Base-by-base conservation (phyloP, 805 yeast species). In the Metschnikowia borealis region DNA sequence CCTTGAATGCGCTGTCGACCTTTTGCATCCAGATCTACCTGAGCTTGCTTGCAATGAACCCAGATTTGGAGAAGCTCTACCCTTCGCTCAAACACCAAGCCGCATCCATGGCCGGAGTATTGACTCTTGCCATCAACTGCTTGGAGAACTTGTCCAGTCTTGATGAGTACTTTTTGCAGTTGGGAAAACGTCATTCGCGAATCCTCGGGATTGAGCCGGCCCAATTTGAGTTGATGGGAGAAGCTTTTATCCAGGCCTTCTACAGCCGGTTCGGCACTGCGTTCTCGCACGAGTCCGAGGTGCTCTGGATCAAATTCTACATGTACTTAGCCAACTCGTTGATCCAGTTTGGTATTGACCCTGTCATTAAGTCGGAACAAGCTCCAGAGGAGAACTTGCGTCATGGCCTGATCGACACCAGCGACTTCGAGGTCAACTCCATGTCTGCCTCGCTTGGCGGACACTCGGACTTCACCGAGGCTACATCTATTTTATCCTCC, bases 51-150 rank as follows among this genome's bases (percentile, higher is more conserved):
- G 65, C 79, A 0, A 78, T 81, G 78, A 81, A 78, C 56, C 83
- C 88, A 0, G 70, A 69, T 13, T 71, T 89, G 53, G 89, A 84
- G 56, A 74, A 70, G 37, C 62, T 82, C 61, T 87, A 85, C 63
- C 95, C 96, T 0, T 81, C 87, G 5, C 81, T 87, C 55, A 78
- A 79, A 54, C 90, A 86, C 62, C 96, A 89, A 67, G 89, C 94
- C 1, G 79, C 82, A 14, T 79, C 91, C 6, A 84, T 88, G 70
- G 89, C 92, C 0, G 90, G 91, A 5, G 88, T 88, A 17, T 65
- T 89, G 58, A 79, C 87, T 29, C 75, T 82, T 39, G 86, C 91
- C 2, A 80, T 88, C 52, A 67, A 77, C 29, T 82, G 81, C 56
- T 69, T 88, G 47, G 90, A 85, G 48, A 75, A 83, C 55, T 70